These are phyloP conservation scores for Podaxis sp. DNA, from an alignment of 768 basidiomycete species.

Conservation along the genomic window DNA sequence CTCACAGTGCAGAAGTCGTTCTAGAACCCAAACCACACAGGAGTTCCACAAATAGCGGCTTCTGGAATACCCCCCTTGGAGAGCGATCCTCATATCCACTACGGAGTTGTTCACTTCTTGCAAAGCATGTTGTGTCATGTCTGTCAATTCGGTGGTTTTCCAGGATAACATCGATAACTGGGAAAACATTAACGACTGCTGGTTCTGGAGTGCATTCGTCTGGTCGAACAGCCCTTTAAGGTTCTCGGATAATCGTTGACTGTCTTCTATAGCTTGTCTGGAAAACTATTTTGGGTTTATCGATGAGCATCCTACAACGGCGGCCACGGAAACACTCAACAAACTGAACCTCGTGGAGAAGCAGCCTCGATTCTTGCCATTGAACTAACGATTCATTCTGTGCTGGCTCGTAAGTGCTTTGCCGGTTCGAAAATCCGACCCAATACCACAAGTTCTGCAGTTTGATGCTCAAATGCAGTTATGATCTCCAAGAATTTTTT, in stretches of 20 bases:
- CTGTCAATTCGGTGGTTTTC: not conserved
- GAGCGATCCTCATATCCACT: not conserved
- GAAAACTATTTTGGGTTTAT: slow-evolving; percentile 2
- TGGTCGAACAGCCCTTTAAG: not conserved
- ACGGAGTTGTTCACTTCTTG: slow-evolving; percentile 9
- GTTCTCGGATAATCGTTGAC: not conserved
- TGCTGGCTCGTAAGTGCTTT: not conserved
- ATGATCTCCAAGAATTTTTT: not conserved
- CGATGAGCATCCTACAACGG: not conserved
- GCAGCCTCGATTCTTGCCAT: slow-evolving; percentile 6
- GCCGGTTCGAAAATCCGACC: too few relatives aligned
- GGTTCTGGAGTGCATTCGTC: slow-evolving; percentile 8
- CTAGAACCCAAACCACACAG: slow-evolving; percentile 6
- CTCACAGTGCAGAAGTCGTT: slow-evolving; percentile 10
- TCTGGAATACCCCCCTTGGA: not conserved
- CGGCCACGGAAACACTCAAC: slow-evolving; percentile 4
- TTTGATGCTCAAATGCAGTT: not conserved
- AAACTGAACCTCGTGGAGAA: slow-evolving; percentile 3
- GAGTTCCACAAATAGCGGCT: slow-evolving; percentile 9
- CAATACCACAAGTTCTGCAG: not conserved
- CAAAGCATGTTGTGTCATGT: slow-evolving; percentile 3
- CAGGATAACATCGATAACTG: slow-evolving; percentile 7
- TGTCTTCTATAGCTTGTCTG: not conserved
- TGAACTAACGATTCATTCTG: slow-evolving; percentile 1
- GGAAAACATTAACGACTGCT: slow-evolving; percentile 10